phyloP scores from a whole-genome alignment of 116 monocot species.

The Cymodocea nodosa region DNA sequence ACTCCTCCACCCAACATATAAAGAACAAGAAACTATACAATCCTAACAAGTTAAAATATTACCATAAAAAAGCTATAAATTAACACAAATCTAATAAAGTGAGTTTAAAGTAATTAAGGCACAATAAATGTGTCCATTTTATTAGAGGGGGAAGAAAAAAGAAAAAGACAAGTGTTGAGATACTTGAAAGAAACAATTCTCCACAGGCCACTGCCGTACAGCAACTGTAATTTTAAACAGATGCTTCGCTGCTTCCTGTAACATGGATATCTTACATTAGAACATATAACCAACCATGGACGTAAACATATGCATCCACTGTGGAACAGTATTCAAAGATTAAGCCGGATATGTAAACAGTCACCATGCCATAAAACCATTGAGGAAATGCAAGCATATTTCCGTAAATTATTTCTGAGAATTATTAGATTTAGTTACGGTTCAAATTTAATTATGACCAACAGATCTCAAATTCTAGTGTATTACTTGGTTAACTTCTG shows the following conservation, averaged over 20 bases:
- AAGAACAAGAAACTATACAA: too few species aligned
- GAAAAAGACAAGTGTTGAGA: background rate
- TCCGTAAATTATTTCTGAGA: background rate
- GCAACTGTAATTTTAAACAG: constrained; percentile 1
- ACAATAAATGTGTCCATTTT: background rate
- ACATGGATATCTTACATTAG: background rate
- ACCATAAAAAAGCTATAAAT: too few species aligned
- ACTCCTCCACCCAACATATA: too few species aligned
- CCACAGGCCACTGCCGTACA: background rate
- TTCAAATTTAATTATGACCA: background rate
- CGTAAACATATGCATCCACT: background rate
- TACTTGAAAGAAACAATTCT: background rate
- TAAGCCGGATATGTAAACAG: background rate
- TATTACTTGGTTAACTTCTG: too few species aligned
- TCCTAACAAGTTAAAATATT: too few species aligned
- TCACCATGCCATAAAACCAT: background rate
- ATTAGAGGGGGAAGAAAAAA: background rate
- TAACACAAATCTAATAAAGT: too few species aligned
- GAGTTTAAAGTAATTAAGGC: too few species aligned
- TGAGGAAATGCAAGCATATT: background rate
- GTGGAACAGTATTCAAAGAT: background rate
- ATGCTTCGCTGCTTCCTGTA: constrained; percentile 6
- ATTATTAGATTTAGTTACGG: background rate
- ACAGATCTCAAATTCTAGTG: background rate
- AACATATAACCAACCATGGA: background rate